Evolutionary conservation across 495 filamentous ascomycete genomes (phyloP).

Genomic region (Acidomyces sp.): DNA sequence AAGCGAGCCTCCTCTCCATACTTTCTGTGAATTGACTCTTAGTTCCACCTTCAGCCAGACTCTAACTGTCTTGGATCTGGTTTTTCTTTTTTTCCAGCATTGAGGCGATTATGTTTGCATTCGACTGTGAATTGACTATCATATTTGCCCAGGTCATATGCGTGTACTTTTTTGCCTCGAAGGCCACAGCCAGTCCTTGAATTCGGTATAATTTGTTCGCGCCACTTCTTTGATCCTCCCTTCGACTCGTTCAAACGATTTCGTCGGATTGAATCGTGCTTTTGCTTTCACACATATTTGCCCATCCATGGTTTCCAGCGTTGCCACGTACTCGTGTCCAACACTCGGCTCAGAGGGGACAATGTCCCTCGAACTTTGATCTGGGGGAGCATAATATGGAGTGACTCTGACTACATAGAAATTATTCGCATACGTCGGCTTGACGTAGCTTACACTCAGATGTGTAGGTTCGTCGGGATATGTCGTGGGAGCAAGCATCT

Average conservation of each 20-base stretch:
- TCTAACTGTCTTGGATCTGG: too few relatives aligned
- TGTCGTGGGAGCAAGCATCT: conserved; percentile 28
- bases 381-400: conserved; percentile 26
- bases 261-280: conserved; percentile 9
- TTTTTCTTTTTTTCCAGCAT: too few relatives aligned
- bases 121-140: too few relatives aligned
- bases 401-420: conserved; percentile 53
- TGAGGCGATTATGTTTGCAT: too few relatives aligned
- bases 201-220: conserved; percentile 10
- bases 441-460: conserved; percentile 50
- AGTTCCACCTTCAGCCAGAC: too few relatives aligned
- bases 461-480: conserved; percentile 22
- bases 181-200: conserved; percentile 20
- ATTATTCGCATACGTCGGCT: conserved; percentile 40
- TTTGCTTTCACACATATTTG: conserved; percentile 46
- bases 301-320: conserved; percentile 34
- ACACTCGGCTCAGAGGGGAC: conserved; percentile 7
- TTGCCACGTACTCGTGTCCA: conserved; percentile 32
- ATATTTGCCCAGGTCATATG: too few relatives aligned
- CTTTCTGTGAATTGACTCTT: too few relatives aligned
- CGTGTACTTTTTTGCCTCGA: conserved; percentile 13
- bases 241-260: conserved; percentile 3
- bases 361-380: conserved; percentile 17
- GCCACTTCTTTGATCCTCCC: conserved; percentile 2
- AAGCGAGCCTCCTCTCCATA: too few relatives aligned